Conservation (phyloP, 1,139 yeast species). For the Nakaseomyces delphensis region DNA sequence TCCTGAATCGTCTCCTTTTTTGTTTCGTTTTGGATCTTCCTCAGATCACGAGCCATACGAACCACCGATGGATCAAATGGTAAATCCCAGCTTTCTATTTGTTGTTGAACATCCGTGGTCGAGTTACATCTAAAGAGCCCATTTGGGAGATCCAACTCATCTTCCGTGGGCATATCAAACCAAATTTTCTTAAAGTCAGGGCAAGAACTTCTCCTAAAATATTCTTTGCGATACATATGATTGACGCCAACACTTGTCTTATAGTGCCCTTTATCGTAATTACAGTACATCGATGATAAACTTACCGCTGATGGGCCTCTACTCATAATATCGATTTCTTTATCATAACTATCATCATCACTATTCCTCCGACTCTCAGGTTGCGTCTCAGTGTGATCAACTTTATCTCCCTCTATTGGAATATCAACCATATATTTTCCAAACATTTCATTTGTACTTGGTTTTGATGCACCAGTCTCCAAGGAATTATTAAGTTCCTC, state of each 20-base stretch:
- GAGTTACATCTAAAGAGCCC: slow-evolving; percentile 32
- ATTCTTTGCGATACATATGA: slow-evolving; percentile 20
- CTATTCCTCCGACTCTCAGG: neutral
- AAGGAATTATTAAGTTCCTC: neutral
- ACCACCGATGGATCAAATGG: slow-evolving; percentile 31
- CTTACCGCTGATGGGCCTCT: slow-evolving; percentile 15
- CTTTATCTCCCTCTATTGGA: neutral
- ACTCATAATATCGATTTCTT: slow-evolving; percentile 11
- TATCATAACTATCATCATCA: slow-evolving; percentile 9
- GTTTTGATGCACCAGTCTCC: neutral
- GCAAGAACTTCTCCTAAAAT: slow-evolving; percentile 21
- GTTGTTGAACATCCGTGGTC: slow-evolving; percentile 39
- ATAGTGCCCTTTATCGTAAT: slow-evolving; percentile 21
- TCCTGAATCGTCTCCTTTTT: slow-evolving; percentile 10
- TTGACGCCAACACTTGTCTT: slow-evolving; percentile 15
- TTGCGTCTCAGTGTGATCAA: neutral
- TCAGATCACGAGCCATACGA: slow-evolving; percentile 27
- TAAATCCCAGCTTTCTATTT: slow-evolving; percentile 30
- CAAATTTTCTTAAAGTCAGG: slow-evolving; percentile 14
- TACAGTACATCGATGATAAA: slow-evolving; percentile 26
- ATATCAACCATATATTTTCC: slow-evolving; percentile 4
- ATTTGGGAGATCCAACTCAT: neutral
- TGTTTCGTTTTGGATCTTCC: slow-evolving; percentile 9
- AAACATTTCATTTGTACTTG: slow-evolving; percentile 1
- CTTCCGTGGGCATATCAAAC: slow-evolving; percentile 3